Evolutionary conservation across 192 early-diverging fungal species (phyloP).

Genomic region (Anaeromyces robustus): DNA sequence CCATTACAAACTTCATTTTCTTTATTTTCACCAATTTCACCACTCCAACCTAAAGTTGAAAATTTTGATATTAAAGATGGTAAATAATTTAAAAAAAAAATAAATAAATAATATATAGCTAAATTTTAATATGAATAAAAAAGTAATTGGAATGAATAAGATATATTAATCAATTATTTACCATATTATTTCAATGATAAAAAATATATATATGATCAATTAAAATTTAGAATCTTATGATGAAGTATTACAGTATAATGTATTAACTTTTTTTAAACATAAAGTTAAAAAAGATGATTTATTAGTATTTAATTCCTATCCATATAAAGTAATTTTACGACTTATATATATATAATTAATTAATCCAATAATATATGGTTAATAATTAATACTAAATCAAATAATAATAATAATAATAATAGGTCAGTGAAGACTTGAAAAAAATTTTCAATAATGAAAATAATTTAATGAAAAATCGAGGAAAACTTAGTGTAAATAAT

Average conservation of each 20-base stretch:
- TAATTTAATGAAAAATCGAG: background rate
- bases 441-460: background rate
- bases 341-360: background rate
- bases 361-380: too few species aligned
- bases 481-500: background rate
- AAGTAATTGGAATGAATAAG: too few species aligned
- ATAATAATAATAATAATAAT: too few species aligned
- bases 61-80: background rate
- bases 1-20: background rate
- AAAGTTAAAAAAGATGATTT: background rate
- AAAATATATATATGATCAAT: background rate
- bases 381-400: too few species aligned
- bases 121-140: too few species aligned
- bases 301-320: background rate
- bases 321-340: background rate
- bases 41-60: background rate
- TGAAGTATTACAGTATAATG: background rate
- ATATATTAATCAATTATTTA: too few species aligned
- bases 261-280: background rate
- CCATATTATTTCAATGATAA: too few species aligned
- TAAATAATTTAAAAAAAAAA: background rate
- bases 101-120: too few species aligned
- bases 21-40: background rate
- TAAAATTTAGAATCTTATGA: background rate
- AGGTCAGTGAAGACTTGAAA: background rate